Evolutionary conservation across 2,329 filamentous ascomycete genomes (phyloP), one percentile per base, ranked within the genome.

Genomic region (Sporothrix schenckii): DNA sequence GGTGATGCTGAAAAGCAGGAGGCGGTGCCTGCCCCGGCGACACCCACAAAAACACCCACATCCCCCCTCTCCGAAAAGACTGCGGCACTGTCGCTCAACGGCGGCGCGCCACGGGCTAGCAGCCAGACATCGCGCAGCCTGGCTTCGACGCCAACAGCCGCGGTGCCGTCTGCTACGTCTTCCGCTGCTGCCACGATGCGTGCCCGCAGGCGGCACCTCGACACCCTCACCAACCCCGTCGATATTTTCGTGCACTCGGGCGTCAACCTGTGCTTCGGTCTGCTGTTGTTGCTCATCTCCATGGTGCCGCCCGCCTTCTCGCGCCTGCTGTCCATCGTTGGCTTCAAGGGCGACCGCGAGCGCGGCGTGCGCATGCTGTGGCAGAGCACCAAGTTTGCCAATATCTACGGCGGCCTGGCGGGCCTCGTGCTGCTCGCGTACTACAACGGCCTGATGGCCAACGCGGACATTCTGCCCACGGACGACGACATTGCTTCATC

Each of bases 211-310:
- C 81, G 85, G 7, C 88, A 91, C 72, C 86, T 88, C 0, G 84
- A 88, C 5, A 81, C 89, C 2, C 91, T 94, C 74, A 88, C 86
- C 50, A 89, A 94, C 72, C 89, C 92, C 0, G 87, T 94, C 21
- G 94, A 98, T 78, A 81, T 91, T 27, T 99, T 97, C 77, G 89
- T 97, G 50, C 93, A 97, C 78, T 94, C 92, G 0, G 94, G 93
- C 11, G 88, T 90, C 5, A 95, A 92, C 77, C 90, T 97, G 79
- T 97, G 93, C 79, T 97, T 94, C 76, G 95, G 95, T 3, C 86
- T 96, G 44, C 82, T 98, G 1, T 85, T 96, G 16, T 84, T 98
- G 1, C 84, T 98, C 69, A 89, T 98, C n/a, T 96, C 93, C 14
- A 91, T 98, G 82, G 89, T 98, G 0, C 96, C 95, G 0, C 95